Percentiles rank a stretch among this genome's conserved stretches.
These are phyloP conservation scores for Pittosporum tobira DNA, from an alignment of 129 eudicot species.

Conservation along the genomic window DNA sequence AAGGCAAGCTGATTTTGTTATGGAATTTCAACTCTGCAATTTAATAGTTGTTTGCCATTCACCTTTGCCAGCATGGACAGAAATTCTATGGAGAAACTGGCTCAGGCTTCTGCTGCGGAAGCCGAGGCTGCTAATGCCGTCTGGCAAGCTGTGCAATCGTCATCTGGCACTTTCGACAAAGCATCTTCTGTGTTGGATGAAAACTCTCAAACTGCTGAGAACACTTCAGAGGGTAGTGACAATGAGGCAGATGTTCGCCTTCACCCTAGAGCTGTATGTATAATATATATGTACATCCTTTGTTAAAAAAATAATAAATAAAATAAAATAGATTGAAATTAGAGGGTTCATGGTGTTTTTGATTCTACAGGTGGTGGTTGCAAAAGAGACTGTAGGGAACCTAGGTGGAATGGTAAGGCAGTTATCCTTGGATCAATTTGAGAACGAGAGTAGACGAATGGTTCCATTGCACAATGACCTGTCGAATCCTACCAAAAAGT, in stretches of 20 bases:
- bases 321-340: no score
- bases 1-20: no score
- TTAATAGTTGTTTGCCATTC: conserved; percentile 1
- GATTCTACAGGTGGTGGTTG: conserved; percentile 80
- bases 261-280: conserved; percentile 96
- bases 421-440: conserved; percentile 91
- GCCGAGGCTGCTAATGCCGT: conserved; percentile 91
- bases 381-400: conserved; percentile 90
- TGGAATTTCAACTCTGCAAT: background rate
- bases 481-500: conserved; percentile 53
- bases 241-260: conserved; percentile 77
- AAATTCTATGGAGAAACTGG: conserved; percentile 71
- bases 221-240: conserved; percentile 81
- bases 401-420: conserved; percentile 95
- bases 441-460: conserved; percentile 96
- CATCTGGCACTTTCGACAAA: conserved; percentile 55
- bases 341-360: background rate
- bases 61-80: conserved; percentile 53
- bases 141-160: conserved; percentile 94
- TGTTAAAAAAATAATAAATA: no score
- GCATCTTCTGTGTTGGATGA: conserved; percentile 53
- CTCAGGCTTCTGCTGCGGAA: conserved; percentile 96
- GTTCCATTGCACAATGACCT: conserved; percentile 64
- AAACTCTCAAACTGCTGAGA: conserved; percentile 61
- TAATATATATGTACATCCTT: background rate